Conservation (phyloP, 768 basidiomycete species). For the Mycena kentingensis region DNA sequence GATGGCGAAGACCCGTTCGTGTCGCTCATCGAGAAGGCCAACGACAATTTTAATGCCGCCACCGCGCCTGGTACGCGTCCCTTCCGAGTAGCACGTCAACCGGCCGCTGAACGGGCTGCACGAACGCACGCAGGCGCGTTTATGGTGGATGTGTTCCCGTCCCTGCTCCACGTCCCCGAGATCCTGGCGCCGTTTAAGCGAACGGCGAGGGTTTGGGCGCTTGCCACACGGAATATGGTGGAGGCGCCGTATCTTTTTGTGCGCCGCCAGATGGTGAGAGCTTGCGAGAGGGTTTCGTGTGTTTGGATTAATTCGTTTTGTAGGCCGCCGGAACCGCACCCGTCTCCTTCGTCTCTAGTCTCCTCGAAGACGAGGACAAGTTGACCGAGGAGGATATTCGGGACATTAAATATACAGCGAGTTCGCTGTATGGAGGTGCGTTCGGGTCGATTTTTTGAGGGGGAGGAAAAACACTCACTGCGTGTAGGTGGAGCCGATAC, state of each 20-base stretch:
- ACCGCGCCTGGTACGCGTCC: slow-evolving; percentile 46
- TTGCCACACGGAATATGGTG: slow-evolving; percentile 41
- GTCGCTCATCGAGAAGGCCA: slow-evolving; percentile 51
- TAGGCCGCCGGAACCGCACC: slow-evolving; percentile 46
- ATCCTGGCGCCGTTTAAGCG: slow-evolving; percentile 57
- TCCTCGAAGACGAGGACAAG: slow-evolving; percentile 38
- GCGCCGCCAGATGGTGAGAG: slow-evolving; percentile 48
- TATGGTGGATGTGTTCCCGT: slow-evolving; percentile 44
- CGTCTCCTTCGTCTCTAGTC: slow-evolving; percentile 45
- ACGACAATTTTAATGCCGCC: slow-evolving; percentile 52
- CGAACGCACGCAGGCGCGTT: slow-evolving; percentile 30
- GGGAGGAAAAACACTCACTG: not conserved
- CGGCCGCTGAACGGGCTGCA: not conserved
- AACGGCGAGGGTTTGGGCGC: slow-evolving; percentile 43
- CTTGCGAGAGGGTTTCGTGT: not conserved
- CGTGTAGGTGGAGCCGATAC: slow-evolving; percentile 52
- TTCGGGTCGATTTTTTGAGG: slow-evolving; percentile 1
- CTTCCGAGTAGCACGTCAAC: slow-evolving; percentile 13
- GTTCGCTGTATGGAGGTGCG: slow-evolving; percentile 49
- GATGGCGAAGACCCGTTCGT: slow-evolving; percentile 55
- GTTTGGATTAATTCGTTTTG: not conserved
- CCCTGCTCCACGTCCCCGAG: slow-evolving; percentile 50
- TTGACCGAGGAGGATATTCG: slow-evolving; percentile 35
- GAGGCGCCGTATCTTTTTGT: slow-evolving; percentile 47
- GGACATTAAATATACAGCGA: slow-evolving; percentile 45